Conservation (phyloP, 192 early-diverging fungal genomes). For the Gaertneriomyces sp. region DNA sequence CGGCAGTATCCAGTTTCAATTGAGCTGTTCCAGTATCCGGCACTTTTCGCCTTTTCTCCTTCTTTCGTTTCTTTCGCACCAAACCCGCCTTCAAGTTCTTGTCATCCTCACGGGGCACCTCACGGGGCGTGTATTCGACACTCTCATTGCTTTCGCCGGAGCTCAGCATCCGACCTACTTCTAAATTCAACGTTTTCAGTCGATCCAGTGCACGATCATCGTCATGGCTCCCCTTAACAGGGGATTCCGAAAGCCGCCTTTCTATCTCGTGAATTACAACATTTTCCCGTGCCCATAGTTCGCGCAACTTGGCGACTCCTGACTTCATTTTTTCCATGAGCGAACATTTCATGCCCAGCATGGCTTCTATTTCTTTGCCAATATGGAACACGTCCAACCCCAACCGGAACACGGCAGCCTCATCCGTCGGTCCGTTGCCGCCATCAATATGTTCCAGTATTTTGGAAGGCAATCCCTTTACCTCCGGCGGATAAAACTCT, state of each 20-base stretch:
- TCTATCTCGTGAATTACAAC: constrained; percentile 37
- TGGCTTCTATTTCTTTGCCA: constrained; percentile 36
- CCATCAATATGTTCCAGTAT: constrained; percentile 20
- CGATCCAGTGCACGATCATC: no score
- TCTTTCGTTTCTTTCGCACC: no score
- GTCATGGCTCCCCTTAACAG: no score
- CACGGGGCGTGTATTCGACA: no score
- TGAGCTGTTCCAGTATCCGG: no score
- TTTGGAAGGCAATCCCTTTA: constrained; percentile 10
- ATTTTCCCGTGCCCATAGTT: constrained; percentile 35
- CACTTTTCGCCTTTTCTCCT: no score
- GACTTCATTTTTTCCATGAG: constrained; percentile 34
- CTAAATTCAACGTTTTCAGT: no score
- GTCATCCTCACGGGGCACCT: no score
- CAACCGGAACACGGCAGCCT: constrained; percentile 37
- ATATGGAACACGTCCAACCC: constrained; percentile 42
- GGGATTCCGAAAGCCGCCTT: neutral
- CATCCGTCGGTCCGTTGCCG: constrained; percentile 12
- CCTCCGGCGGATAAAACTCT: constrained; percentile 42
- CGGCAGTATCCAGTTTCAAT: no score
- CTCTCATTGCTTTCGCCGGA: no score
- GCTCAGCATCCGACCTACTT: no score
- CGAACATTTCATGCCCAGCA: constrained; percentile 39
- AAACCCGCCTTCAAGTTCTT: no score
- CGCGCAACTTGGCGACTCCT: constrained; percentile 23